Evolutionary conservation across 306 rosid species (phyloP).

Genomic region (Cucumis hystrix): DNA sequence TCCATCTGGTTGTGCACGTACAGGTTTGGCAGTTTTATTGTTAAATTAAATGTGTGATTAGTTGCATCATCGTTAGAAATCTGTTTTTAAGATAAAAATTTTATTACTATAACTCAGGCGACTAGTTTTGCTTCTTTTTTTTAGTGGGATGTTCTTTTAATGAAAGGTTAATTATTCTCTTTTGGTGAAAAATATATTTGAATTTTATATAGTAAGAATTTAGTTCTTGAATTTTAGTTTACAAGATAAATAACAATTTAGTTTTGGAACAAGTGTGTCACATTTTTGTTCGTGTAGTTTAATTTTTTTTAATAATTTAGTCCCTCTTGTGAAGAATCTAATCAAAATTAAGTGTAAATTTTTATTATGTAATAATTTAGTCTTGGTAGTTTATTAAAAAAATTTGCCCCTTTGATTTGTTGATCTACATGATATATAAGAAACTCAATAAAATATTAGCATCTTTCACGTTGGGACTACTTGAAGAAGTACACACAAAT

Average conservation of each 20-base stretch:
- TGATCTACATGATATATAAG: background rate
- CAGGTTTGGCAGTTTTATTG: constrained; percentile 35
- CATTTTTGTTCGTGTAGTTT: background rate
- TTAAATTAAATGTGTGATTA: background rate
- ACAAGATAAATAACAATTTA: background rate
- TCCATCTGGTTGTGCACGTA: constrained; percentile 97
- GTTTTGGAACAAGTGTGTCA: background rate
- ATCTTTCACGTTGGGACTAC: background rate
- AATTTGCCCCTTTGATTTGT: background rate
- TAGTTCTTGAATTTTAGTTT: background rate
- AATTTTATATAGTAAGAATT: background rate
- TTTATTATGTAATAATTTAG: background rate
- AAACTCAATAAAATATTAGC: background rate
- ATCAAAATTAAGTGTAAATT: background rate
- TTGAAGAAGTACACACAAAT: background rate
- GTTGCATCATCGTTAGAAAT: background rate
- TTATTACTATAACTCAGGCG: background rate
- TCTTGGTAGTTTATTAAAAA: background rate
- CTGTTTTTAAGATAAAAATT: background rate
- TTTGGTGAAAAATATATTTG: background rate
- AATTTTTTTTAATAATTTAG: background rate
- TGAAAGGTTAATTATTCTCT: background rate
- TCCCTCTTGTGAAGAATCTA: background rate
- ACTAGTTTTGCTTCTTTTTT: background rate
- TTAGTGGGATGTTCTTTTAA: background rate